Evolutionary conservation across 805 yeast genomes (phyloP), one percentile per base, ranked within the genome.

Genomic region (Phaffomyces thermotolerans): DNA sequence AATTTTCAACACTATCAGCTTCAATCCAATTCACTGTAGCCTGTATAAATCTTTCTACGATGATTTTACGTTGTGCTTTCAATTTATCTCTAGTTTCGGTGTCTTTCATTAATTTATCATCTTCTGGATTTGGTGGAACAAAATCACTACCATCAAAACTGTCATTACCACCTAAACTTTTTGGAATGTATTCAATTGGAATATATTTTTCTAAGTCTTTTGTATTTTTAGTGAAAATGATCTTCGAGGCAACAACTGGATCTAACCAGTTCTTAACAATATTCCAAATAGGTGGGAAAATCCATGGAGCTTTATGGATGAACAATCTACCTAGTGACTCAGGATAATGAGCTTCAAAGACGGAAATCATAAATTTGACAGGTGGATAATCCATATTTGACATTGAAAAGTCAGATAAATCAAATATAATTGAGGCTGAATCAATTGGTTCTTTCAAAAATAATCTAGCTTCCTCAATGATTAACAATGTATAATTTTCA

Each of bases 271-370:
- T 81, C 63, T 87, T 88, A 55, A 93, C 47, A 36, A 91, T 78
- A 53, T 81, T 84, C 98, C 99, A 93, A 47, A 91, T 86, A 22
- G 96, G 91, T 41, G 85, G 79, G 68, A 93, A 93, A 43, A 93
- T 78, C 98, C 97, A 89, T 24, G 99, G 99, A 0, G 99, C 97
- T 55, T 85, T 84, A 67, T 88, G 95, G 48, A 93, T 84, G 52
- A 88, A 75, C 42, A 93, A 68, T 44, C 76, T 77, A 15, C 96
- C 96, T 47, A 93, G 73, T 34, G 87, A 82, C 65, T 93, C 99
- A 1, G 99, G 99, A 62, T 91, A 93, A 60, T 91, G 96, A 0
- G 95, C 95, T 69, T 93, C 98, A 63, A 93, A 89, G 48, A 90
- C 84, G 43, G 79, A 76, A 48, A 90, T 82, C 66, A 93, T 76